Base-by-base conservation (phyloP, 108 stramenopile species). In the Conticribra guillardii region DNA sequence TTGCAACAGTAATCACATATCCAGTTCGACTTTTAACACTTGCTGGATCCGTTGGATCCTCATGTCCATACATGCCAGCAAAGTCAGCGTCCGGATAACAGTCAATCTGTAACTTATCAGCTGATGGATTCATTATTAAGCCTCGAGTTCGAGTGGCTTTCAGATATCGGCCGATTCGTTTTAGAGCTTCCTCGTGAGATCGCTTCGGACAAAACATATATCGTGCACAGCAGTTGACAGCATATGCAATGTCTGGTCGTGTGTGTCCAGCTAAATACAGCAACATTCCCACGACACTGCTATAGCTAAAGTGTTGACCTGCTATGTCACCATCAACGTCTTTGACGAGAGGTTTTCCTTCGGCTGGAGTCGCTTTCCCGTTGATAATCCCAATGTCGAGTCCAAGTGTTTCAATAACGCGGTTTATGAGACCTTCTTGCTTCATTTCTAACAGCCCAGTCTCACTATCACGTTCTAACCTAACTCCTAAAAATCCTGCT, bases 131-230 rank as follows among this genome's bases (percentile, higher is more conserved):
- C 18, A 60, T 17, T 3, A 53, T 71, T 23, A 76, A 29, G 7
- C 83, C 83, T 55, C 71, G 59, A 7, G 68, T 57, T 19, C 41
- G 27, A 23, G 86, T 84, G 1, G 48, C 78, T 31, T 56, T 59
- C 37, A 87, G 54, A 47, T 87, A 84, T 18, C 74, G 23, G 17
- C 77, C 83, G 51, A 87, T 74, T 30, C 77, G 45, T 37, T 63
- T 58, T 11, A 84, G 9, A 0, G 83, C 83, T 26, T 71, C 41
- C 32, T 69, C 78, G 41, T 87, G 83, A 14, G 23, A 23, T 26
- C 37, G 49, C 49, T 66, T 74, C 45, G 86, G 83, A 55, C 32
- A 17, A 57, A 57, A 30, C 9, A 62, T 60, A 54, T 75, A 87
- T 54, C 83, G 41, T 1, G 86, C 86, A 33, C 52, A 53, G 50